Conservation (phyloP, 345 rosid species). For the Viola odorata region DNA sequence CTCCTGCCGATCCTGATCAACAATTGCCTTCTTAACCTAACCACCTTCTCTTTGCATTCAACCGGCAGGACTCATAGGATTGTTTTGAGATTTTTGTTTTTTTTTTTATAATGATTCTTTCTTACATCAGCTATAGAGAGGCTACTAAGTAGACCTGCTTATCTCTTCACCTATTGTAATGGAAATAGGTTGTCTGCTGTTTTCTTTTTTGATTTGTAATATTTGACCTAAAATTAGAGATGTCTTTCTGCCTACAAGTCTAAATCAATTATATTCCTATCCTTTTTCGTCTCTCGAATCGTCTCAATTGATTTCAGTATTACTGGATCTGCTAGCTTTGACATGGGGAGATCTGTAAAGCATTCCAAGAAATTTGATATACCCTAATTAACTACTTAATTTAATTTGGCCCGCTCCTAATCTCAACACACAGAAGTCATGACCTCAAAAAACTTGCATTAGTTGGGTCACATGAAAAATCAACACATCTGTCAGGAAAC, state of each 20-base stretch:
- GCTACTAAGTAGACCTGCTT: background rate
- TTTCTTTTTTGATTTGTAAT: no score
- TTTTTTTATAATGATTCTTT: background rate
- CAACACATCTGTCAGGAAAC: background rate
- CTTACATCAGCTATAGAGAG: background rate
- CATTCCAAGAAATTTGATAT: background rate
- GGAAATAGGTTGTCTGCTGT: background rate
- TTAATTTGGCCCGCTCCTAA: background rate
- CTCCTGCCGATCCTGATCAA: conserved; percentile 22
- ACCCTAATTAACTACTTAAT: background rate
- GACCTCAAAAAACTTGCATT: conserved; percentile 2
- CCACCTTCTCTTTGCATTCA: background rate
- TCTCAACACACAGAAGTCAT: conserved; percentile 1
- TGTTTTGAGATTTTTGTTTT: background rate
- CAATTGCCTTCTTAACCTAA: conserved; percentile 12
- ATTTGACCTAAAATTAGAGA: no score
- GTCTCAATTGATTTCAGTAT: no score
- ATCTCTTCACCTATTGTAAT: background rate
- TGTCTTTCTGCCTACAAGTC: no score
- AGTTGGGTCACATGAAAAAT: conserved; percentile 23
- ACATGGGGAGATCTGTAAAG: no score
- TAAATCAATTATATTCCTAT: no score
- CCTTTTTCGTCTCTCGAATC: no score
- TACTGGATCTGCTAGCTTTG: no score
- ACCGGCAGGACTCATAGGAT: no score